Evolutionary conservation across 2,329 filamentous ascomycete genomes (phyloP).

Genomic region (Botryosphaeria dothidea): DNA sequence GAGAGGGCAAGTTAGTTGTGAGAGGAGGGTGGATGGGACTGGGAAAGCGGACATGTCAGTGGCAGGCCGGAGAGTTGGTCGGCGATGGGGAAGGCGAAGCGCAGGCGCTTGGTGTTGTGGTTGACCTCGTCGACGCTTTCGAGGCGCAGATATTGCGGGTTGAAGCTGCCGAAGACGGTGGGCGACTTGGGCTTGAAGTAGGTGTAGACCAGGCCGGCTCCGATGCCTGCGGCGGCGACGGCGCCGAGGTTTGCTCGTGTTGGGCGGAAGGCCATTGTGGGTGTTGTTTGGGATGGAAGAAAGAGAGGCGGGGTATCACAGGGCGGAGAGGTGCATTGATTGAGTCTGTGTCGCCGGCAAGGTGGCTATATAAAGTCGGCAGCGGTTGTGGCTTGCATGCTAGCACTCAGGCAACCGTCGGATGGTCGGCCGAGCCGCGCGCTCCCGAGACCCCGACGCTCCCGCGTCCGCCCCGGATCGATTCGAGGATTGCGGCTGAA

Average conservation of each 20-base stretch:
- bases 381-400: background rate
- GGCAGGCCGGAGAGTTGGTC: slow-evolving; percentile 20
- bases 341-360: background rate
- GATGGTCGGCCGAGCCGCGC: background rate
- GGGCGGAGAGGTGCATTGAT: background rate
- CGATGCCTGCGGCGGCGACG: background rate
- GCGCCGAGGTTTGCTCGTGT: background rate
- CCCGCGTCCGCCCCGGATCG: too few relatives aligned
- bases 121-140: slow-evolving; percentile 16
- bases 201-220: background rate
- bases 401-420: background rate
- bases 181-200: background rate
- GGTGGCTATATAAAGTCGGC: background rate
- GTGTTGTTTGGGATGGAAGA: background rate
- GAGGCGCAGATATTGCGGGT: slow-evolving; percentile 11
- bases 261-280: background rate
- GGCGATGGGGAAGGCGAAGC: slow-evolving; percentile 20
- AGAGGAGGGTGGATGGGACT: background rate
- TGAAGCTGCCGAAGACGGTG: slow-evolving; percentile 10
- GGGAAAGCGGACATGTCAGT: slow-evolving; percentile 48
- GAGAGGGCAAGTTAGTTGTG: background rate
- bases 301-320: background rate
- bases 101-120: slow-evolving; percentile 20
- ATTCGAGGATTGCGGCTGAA: too few relatives aligned
- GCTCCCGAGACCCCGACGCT: background rate